Conservation (phyloP, 2,329 filamentous ascomycete species). For the Penicillium sp. region DNA sequence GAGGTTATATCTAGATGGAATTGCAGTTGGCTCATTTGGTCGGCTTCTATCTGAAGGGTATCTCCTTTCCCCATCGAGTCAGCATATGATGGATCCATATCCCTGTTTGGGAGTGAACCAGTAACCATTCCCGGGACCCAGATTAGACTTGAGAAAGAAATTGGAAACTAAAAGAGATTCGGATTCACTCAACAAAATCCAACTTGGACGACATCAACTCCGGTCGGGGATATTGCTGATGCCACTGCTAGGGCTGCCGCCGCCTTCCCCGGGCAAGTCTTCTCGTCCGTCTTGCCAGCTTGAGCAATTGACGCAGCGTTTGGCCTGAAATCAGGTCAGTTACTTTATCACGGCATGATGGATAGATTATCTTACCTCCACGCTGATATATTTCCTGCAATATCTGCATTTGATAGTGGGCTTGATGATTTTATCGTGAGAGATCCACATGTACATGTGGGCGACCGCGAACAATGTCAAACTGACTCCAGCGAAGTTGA, state of each 20-base stretch:
- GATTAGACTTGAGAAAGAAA: neutral
- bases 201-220: neutral
- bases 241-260: neutral
- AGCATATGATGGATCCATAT: neutral
- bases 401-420: constrained; percentile 67
- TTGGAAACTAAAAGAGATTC: no score
- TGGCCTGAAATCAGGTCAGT: constrained; percentile 35
- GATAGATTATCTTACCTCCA: constrained; percentile 53
- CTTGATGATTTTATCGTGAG: constrained; percentile 70
- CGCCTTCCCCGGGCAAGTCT: constrained; percentile 32
- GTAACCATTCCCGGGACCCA: neutral
- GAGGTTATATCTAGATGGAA: neutral
- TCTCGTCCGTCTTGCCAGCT: constrained; percentile 61
- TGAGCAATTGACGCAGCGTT: constrained; percentile 59
- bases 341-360: neutral
- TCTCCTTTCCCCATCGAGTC: no score
- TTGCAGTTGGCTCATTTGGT: neutral
- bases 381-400: constrained; percentile 53
- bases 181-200: no score
- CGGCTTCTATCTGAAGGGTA: no score
- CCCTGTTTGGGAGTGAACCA: no score
- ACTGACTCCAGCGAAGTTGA: constrained; percentile 68
- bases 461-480: constrained; percentile 66
- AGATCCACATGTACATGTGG: constrained; percentile 61
- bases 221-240: neutral